These are phyloP conservation scores for Monilinia fructigena DNA, from an alignment of 2,329 filamentous ascomycete species.

Conservation along the genomic window DNA sequence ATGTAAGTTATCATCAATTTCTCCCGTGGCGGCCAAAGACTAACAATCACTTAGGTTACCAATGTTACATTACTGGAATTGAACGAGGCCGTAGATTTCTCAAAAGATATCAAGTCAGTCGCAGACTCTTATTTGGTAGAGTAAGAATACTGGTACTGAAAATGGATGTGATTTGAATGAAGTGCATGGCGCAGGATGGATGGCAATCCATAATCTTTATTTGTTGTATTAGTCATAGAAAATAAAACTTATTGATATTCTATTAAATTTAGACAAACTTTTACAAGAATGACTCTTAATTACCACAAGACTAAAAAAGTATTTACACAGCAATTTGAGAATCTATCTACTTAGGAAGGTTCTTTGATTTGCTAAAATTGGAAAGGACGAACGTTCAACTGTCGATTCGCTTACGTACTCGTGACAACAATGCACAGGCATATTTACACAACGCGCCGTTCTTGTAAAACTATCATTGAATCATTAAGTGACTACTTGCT, in stretches of 20 bases:
- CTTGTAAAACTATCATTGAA: background rate
- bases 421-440: constrained; percentile 7
- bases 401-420: constrained; percentile 17
- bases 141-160: constrained; percentile 47
- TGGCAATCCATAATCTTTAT: constrained; percentile 24
- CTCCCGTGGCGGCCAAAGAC: constrained; percentile 23
- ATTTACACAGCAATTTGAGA: background rate
- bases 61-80: constrained; percentile 71
- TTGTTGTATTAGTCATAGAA: constrained; percentile 26
- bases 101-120: constrained; percentile 74
- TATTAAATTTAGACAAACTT: background rate
- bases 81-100: constrained; percentile 77
- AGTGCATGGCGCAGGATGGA: constrained; percentile 34
- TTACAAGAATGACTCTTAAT: background rate
- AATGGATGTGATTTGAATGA: constrained; percentile 26
- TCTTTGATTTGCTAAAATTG: background rate
- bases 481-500: background rate
- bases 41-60: constrained; percentile 54
- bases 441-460: constrained; percentile 3
- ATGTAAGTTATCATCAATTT: constrained; percentile 59
- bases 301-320: background rate
- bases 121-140: constrained; percentile 77
- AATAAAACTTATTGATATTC: constrained; percentile 25
- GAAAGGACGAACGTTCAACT: constrained; percentile 14
- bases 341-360: background rate